Evolutionary conservation across 495 filamentous ascomycete genomes (phyloP), one percentile per base, ranked within the genome.

Genomic region (Penicillium coprophilum): DNA sequence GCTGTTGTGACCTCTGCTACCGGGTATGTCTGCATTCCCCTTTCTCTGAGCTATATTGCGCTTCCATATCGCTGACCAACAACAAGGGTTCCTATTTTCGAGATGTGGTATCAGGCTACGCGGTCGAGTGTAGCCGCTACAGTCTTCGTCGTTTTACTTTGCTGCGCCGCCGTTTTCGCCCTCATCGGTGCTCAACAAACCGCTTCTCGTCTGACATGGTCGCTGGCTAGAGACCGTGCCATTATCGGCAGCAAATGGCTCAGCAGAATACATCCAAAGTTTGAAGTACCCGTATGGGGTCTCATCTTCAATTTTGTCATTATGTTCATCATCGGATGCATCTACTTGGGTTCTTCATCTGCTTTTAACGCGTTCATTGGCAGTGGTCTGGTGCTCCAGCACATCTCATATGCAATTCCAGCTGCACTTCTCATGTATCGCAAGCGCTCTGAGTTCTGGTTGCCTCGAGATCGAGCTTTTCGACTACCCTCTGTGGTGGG

Each of bases 161-260:
- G 63, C 6, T 50, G 57, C 44, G 53, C 67, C 1, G 57, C 58
- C n/a, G 63, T 68, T 19, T 61, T 70, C 12, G 62, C 67, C 19
- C 51, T 63, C 11, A 64, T 67, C 27, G 64, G 64, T 13, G 61
- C 59, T 32, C 61, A 64, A n/a, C 69, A 73, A 36, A 69, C 68
- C 1, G 67, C 68, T 4, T 76, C 73, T 10, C 66, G 73, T 19
- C 62, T 77, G 31, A 70, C 68, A 3, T 77, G 74, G 74, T 62
- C 68, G 10, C 73, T 77, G 45, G 73, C 69, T 40, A 58, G 71
- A 55, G 73, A 76, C 46, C 50, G 61, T 41, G 68, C 61, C 7
- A 55, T 66, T 19, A 36, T 69, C 9, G 58, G 54, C 2, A 63
- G 60, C 9, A 36, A 59, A 10, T 52, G 58, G 44, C 51, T 68